Conservation (phyloP, 495 filamentous ascomycete species). For the Xylaria nigripes region DNA sequence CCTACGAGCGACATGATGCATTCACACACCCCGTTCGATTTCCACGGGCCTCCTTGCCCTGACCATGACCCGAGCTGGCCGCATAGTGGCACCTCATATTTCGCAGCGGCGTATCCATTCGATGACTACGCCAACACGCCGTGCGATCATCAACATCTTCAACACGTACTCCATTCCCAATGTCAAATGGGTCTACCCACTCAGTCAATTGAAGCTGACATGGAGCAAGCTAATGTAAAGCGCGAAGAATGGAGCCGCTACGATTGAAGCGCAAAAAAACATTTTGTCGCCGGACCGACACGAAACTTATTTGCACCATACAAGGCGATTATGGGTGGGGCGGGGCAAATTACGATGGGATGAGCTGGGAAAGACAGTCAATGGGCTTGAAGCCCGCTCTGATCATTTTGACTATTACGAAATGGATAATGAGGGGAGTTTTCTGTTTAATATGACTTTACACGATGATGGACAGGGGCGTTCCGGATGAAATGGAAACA, state of each 20-base stretch:
- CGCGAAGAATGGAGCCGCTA: constrained; percentile 29
- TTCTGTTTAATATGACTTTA: not conserved
- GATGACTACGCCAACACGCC: constrained; percentile 17
- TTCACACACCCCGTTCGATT: constrained; percentile 19
- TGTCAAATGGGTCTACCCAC: constrained; percentile 16
- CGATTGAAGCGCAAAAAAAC: not conserved
- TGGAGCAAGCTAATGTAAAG: constrained; percentile 27
- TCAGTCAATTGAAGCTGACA: constrained; percentile 23
- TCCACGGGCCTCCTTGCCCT: constrained; percentile 17
- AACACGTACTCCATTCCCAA: constrained; percentile 15
- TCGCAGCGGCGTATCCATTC: constrained; percentile 14
- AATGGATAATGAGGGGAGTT: constrained; percentile 1
- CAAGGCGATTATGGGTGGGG: not conserved
- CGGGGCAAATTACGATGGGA: not conserved
- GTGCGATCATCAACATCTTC: constrained; percentile 24
- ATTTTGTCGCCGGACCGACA: not conserved
- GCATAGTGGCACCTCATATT: constrained; percentile 14
- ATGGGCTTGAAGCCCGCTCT: too few species aligned
- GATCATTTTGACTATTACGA: not conserved
- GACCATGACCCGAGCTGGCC: constrained; percentile 22
- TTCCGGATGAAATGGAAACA: not conserved
- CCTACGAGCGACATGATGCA: constrained; percentile 23
- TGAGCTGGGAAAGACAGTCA: too few species aligned
- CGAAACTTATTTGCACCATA: not conserved
- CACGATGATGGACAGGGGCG: not conserved